These are phyloP conservation scores for Starmera pachycereana DNA, from an alignment of 805 yeast genomes.

Conservation along the genomic window DNA sequence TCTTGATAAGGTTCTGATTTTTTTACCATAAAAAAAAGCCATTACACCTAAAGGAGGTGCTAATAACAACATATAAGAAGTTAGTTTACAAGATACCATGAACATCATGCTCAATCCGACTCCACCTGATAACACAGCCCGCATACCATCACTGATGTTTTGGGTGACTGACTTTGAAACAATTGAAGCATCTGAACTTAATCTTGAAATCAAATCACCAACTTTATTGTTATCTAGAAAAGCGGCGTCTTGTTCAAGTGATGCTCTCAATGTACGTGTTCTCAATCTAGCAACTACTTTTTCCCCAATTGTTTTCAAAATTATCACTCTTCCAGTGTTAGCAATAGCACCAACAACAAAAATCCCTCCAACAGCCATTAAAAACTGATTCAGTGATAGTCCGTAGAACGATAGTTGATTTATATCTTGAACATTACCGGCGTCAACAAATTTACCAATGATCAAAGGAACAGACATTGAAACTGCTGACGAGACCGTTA, in stretches of 20 bases:
- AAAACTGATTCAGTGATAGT: slow-evolving; percentile 52
- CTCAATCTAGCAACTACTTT: slow-evolving; percentile 77
- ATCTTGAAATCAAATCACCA: slow-evolving; percentile 84
- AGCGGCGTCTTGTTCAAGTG: slow-evolving; percentile 78
- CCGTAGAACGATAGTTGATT: slow-evolving; percentile 39
- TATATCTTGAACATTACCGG: slow-evolving; percentile 20
- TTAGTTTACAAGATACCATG: slow-evolving; percentile 71
- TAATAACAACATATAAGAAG: slow-evolving; percentile 68
- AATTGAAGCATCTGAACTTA: slow-evolving; percentile 81
- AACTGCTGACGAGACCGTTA: slow-evolving; percentile 64
- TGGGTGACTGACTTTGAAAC: slow-evolving; percentile 81
- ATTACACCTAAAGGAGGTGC: slow-evolving; percentile 78
- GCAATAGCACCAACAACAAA: slow-evolving; percentile 70
- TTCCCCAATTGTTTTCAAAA: slow-evolving; percentile 76
- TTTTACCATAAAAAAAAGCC: slow-evolving; percentile 74
- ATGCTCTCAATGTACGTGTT: slow-evolving; percentile 62
- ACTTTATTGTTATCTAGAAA: slow-evolving; percentile 84
- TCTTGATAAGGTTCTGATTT: slow-evolving; percentile 64
- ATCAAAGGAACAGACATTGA: slow-evolving; percentile 74
- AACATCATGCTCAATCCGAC: slow-evolving; percentile 92
- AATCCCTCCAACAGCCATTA: slow-evolving; percentile 45
- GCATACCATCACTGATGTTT: slow-evolving; percentile 84
- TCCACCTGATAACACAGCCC: slow-evolving; percentile 71
- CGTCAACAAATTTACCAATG: slow-evolving; percentile 80
- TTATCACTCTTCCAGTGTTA: slow-evolving; percentile 69